phyloP scores from a whole-genome alignment of 305 asterid genomes.

The Ajuga reptans region DNA sequence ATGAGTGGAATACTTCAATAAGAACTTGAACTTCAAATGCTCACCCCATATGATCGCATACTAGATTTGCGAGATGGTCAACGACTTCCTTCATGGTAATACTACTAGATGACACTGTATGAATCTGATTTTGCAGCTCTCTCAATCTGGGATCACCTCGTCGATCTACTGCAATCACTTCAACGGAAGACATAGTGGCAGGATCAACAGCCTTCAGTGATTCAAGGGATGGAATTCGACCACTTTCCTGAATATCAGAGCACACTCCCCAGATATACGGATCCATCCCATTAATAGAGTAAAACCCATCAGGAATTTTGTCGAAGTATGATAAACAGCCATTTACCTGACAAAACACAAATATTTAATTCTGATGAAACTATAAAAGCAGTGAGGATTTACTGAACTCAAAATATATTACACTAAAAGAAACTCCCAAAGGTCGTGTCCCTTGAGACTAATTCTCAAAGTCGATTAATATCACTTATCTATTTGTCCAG shows the following conservation, averaged over 20 bases:
- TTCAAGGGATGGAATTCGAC: conserved; percentile 78
- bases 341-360: conserved; percentile 51
- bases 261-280: conserved; percentile 82
- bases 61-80: conserved; percentile 77
- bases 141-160: conserved; percentile 58
- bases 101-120: conserved; percentile 45
- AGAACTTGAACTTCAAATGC: conserved; percentile 22
- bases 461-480: not conserved
- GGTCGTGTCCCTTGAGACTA: not conserved
- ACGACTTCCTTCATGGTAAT: conserved; percentile 62
- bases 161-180: conserved; percentile 64
- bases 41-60: conserved; percentile 76
- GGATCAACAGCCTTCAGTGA: conserved; percentile 61
- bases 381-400: not conserved
- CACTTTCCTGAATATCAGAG: conserved; percentile 69
- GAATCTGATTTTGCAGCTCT: conserved; percentile 65
- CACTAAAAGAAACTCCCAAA: not conserved
- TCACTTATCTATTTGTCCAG: not conserved
- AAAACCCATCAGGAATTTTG: conserved; percentile 77
- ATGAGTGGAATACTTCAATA: conserved; percentile 14
- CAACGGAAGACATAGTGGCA: conserved; percentile 41
- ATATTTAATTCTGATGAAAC: conserved; percentile 7
- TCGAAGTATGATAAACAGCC: conserved; percentile 77
- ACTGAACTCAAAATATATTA: not conserved
- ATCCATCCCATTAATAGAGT: conserved; percentile 79